Conservation (phyloP, 306 rosid genomes). For the Rosa multiflora region DNA sequence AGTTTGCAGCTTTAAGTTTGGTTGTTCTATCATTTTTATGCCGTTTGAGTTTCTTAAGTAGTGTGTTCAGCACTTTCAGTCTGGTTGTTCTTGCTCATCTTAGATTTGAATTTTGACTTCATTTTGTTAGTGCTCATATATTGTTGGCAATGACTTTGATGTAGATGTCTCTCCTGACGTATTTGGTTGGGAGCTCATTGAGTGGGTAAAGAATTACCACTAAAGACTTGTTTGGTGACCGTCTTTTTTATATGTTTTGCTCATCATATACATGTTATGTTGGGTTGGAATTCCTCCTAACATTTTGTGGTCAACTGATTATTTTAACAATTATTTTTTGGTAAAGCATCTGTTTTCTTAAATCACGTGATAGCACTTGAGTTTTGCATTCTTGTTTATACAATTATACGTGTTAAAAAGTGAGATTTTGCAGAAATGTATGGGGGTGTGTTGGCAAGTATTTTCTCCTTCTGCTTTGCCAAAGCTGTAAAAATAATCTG, state of each 20-base stretch:
- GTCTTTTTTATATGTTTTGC: not conserved
- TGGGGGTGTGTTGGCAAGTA: not conserved
- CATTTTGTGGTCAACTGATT: not conserved
- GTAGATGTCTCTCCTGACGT: not conserved
- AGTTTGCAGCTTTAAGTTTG: not conserved
- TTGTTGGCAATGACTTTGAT: not conserved
- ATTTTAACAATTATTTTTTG: not conserved
- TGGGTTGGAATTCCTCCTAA: no score
- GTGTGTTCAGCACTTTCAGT: not conserved
- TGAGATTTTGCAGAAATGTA: not conserved
- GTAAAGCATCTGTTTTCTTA: not conserved
- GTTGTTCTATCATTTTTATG: no score
- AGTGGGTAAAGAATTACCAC: not conserved
- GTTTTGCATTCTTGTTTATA: not conserved
- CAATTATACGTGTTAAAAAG: not conserved
- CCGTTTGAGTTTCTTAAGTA: not conserved
- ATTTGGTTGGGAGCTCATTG: not conserved
- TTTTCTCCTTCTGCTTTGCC: not conserved
- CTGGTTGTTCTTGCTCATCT: not conserved
- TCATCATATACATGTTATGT: not conserved
- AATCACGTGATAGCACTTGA: not conserved
- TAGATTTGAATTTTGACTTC: not conserved
- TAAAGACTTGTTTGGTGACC: not conserved
- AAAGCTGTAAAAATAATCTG: not conserved
- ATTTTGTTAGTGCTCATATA: not conserved